Evolutionary conservation across 139 green algal species (phyloP), one percentile per base, ranked within the genome.

Genomic region (Chlorella sorokiniana): DNA sequence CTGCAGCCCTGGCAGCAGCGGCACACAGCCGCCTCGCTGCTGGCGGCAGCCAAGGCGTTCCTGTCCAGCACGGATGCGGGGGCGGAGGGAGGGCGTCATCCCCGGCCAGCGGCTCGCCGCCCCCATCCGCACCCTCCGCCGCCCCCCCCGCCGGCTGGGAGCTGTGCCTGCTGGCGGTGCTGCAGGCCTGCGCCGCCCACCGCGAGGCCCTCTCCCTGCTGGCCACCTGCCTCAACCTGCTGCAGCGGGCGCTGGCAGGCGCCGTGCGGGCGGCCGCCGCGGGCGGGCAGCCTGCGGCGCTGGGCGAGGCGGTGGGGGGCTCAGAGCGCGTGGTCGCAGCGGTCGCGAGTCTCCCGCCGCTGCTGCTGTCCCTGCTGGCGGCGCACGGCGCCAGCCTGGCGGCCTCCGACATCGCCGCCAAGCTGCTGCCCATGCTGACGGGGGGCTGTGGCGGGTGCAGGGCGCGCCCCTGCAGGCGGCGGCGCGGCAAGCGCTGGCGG

Each of bases 351-450:
- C 8, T n/a, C 0, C 77, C 77, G 0, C 29, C 16, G 14, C 67
- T 83, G 27, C 51, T 83, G 29, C 29, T 83, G 22, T 6, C 63
- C 3, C 78, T 83, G 65, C 44, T 83, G 48, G 29, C 67, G 0
- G 78, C 78, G 0, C 78, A 78, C 10, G 61, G n/a, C 4, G 38
- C n/a, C 31, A 54, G 38, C 41, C 68, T 83, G 38, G 67, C 51
- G 1, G 65, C 78, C 23, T 35, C 40, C 4, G 78, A 72, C n/a
- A 72, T 74, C 35, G 48, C 48, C 6, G 18, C 51, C 51, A 72
- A 72, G 41, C 65, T 83, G 65, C 78, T 83, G 78, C 78, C 61
- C 37, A 83, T 83, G 78, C 78, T 83, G 67, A 70, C 78, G 2
- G 78, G 61, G 78, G 78, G 16, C 37, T 83, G 51, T 83, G 78